These are phyloP conservation scores for Psilocybe subaeruginosa DNA, from an alignment of 768 basidiomycete species.

Conservation along the genomic window DNA sequence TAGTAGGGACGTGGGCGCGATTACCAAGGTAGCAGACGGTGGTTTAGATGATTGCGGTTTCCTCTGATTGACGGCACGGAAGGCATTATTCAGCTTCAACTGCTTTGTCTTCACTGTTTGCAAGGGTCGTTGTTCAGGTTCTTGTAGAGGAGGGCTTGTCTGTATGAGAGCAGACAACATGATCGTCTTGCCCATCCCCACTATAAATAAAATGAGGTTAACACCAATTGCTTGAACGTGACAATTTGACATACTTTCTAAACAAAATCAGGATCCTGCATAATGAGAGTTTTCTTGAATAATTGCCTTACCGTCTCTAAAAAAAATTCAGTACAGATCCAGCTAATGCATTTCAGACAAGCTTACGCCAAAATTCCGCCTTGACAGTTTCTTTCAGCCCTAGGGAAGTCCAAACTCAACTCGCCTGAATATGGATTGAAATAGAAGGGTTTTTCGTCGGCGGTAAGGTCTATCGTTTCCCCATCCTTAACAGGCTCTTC, in stretches of 20 bases:
- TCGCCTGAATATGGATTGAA: conserved; percentile 94
- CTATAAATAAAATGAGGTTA: conserved; percentile 36
- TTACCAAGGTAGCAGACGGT: conserved; percentile 78
- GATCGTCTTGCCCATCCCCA: conserved; percentile 97
- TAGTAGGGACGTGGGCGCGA: conserved; percentile 90
- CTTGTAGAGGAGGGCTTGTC: conserved; percentile 59
- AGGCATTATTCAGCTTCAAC: conserved; percentile 64
- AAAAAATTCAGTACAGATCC: conserved; percentile 13
- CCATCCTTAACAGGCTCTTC: conserved; percentile 51
- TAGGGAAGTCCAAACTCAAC: conserved; percentile 83
- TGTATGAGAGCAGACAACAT: conserved; percentile 93
- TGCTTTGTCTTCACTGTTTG: conserved; percentile 51
- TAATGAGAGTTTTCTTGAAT: background rate
- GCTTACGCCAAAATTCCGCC: conserved; percentile 92
- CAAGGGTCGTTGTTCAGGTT: conserved; percentile 31
- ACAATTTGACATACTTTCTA: conserved; percentile 50
- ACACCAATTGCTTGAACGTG: background rate
- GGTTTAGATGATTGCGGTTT: conserved; percentile 31
- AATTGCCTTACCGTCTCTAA: conserved; percentile 6
- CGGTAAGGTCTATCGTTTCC: conserved; percentile 76
- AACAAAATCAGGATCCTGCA: background rate
- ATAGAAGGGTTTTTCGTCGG: conserved; percentile 80
- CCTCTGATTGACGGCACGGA: conserved; percentile 47
- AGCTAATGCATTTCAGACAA: background rate
- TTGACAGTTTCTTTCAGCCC: conserved; percentile 70